Base-by-base conservation (phyloP, 1,139 yeast genomes). In the Geotrichum reessii region DNA sequence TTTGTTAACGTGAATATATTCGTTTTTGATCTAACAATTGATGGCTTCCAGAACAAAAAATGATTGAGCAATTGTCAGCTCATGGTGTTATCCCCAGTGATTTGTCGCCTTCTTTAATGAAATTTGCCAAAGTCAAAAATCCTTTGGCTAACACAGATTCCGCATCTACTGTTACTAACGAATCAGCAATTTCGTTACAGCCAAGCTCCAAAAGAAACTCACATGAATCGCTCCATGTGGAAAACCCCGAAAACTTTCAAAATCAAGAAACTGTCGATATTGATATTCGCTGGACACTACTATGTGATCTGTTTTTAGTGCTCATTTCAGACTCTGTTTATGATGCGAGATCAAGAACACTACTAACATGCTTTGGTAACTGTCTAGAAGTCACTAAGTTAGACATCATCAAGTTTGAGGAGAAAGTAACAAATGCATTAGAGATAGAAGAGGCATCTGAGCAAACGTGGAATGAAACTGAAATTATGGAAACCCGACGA, bases 231-330 rank as follows among this genome's bases (percentile, higher is more conserved):
- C 59, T 68, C 24, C 64, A 63, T 31, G 63, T 71, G 5, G 64
- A 64, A 50, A 49, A 70, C 33, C 77, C 79, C 2, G 76, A 76
- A 14, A 74, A 73, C 11, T 66, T 77, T 3, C 68, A 71, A 37
- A 64, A 72, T 25, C 68, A 75, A 49, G 69, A 74, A 19, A 73
- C 72, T 0, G 65, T 85, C 6, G 84, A 85, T 37, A 81, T 91
- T 59, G 97, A 92, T 68, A 81, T 93, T 47, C 82, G 93, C 46
- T 93, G 99, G 99, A 92, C 97, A 0, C 80, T 93, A 8, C 76
- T 93, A 1, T 95, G 99, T 72, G 99, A 95, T 71, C 74, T 95
- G 57, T 91, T 93, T 68, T 75, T 95, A 50, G 79, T 90, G 3
- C 76, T 93, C 2, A 74, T 93, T 22, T 84, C 92, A 56, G 96